Base-by-base conservation (phyloP, 352 stramenopile genomes). In the Globisporangium iwayamae region DNA sequence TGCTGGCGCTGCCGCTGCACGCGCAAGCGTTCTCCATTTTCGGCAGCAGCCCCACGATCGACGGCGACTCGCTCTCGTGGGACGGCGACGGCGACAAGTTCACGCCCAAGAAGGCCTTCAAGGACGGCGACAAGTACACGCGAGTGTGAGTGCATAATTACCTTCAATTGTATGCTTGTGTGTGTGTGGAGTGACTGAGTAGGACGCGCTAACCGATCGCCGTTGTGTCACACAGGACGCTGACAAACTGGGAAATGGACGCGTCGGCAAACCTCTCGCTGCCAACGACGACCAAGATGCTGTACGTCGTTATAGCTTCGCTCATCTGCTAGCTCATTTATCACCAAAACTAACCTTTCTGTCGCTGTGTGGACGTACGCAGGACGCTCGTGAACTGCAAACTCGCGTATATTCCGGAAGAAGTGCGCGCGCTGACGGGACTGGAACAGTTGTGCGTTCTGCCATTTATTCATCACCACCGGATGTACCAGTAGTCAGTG, bases 231-330 rank as follows among this genome's bases (percentile, higher is more conserved):
- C 36, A 9, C 47, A 90, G 81, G 20, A 81, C 70, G 36, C 66
- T 90, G 58, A 74, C 74, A n/a, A 85, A 90, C 71, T 90, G 78
- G 81, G 68, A 90, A 55, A 65, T 90, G 63, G 67, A 72, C 45
- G 67, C 54, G 13, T 41, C 79, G 4, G 55, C 43, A 48, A 72
- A 64, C 45, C 73, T 90, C 38, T 75, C 78, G 46, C 66, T 90
- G 5, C 81, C 81, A n/a, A 59, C 59, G 46, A 78, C 76, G 8
- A 71, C 87, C 34, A 71, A 78, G 56, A 76, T 66, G 60, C 70
- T 90, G 81, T 90, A 64, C 54, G 79, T 78, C 4, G 1, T 54
- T 46, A 5, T 10, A 5, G 22, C 7, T 11, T 30, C 20, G 39
- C 43, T 41, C 28, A 2, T 14, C 2, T 25, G 14, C 22, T 39